phyloP scores from a whole-genome alignment of 352 stramenopile genomes.

The Phytophthora palmivora region DNA sequence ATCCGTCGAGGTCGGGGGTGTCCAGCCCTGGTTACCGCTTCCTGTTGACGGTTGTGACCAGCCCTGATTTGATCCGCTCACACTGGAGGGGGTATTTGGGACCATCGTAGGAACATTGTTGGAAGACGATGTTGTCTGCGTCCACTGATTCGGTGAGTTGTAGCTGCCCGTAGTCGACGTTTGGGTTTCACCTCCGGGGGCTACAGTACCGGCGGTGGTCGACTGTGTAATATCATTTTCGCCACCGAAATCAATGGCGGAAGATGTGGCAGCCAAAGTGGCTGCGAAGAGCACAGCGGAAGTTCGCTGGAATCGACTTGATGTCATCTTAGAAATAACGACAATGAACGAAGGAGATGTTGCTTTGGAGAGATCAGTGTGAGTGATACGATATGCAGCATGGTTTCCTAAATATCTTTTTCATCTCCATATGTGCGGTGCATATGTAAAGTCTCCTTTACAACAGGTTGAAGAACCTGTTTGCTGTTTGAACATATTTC shows the following conservation, averaged over 20 bases:
- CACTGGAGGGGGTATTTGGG: slow-evolving; percentile 7
- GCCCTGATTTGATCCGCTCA: slow-evolving; percentile 13
- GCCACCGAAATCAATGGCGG: slow-evolving; percentile 18
- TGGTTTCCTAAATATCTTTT: too few species aligned
- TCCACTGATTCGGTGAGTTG: slow-evolving; percentile 20
- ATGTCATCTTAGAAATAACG: slow-evolving; percentile 18
- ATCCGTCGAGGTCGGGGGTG: too few species aligned
- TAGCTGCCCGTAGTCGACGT: slow-evolving; percentile 10
- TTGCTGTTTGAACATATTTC: too few species aligned
- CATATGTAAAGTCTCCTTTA: too few species aligned
- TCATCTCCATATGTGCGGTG: too few species aligned
- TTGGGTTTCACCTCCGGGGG: slow-evolving; percentile 7
- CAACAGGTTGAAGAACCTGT: too few species aligned
- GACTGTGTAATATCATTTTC: slow-evolving; percentile 26
- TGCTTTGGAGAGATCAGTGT: too few species aligned
- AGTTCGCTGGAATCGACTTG: slow-evolving; percentile 18
- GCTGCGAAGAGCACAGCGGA: slow-evolving; percentile 21
- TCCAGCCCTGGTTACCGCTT: too few species aligned
- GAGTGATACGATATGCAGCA: too few species aligned
- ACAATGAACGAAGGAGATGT: slow-evolving; percentile 10
- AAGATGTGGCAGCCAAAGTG: slow-evolving; percentile 15
- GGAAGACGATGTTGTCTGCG: slow-evolving; percentile 15
- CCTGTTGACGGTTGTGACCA: slow-evolving; percentile 5
- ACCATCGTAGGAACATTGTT: slow-evolving; percentile 25
- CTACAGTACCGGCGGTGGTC: slow-evolving; percentile 8